These are phyloP conservation scores for Hemileccinum rubropunctum DNA, from an alignment of 768 basidiomycete genomes.

Conservation along the genomic window DNA sequence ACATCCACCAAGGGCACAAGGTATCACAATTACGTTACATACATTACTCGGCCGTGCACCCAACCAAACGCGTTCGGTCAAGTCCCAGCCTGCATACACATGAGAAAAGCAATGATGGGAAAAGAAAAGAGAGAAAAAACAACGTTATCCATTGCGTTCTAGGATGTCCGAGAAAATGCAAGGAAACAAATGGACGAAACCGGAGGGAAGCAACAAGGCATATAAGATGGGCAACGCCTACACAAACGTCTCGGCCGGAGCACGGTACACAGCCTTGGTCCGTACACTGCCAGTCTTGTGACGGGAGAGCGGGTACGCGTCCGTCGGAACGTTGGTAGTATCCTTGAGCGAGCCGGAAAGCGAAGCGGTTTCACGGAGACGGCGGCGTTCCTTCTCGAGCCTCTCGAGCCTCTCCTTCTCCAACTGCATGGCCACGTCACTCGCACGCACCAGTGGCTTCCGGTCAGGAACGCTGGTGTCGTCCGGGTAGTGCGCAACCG, in stretches of 20 bases:
- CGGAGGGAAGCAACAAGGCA: no score
- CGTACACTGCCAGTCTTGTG: constrained; percentile 15
- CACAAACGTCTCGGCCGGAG: constrained; percentile 14
- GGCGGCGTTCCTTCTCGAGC: constrained; percentile 29
- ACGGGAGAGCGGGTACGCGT: constrained; percentile 20
- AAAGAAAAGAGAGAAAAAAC: neutral
- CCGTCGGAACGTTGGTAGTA: constrained; percentile 23
- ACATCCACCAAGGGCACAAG: constrained; percentile 12
- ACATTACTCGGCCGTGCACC: constrained; percentile 6
- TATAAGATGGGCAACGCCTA: neutral
- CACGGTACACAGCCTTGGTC: constrained; percentile 12
- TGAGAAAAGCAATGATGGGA: neutral
- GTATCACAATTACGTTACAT: constrained; percentile 25
- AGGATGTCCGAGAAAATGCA: constrained; percentile 12
- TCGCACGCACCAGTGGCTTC: constrained; percentile 45
- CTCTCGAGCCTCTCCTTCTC: constrained; percentile 45
- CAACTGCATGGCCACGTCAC: constrained; percentile 50
- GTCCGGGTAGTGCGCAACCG: constrained; percentile 11
- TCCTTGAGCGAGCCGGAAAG: constrained; percentile 27
- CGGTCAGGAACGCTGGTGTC: constrained; percentile 13
- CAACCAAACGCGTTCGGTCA: constrained; percentile 5
- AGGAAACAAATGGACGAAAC: no score
- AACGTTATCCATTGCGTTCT: constrained; percentile 12
- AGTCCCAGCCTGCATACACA: constrained; percentile 8
- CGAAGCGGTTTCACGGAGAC: constrained; percentile 19